Base-by-base conservation (phyloP, 2,329 filamentous ascomycete species). In the Ophiobolus disseminans region DNA sequence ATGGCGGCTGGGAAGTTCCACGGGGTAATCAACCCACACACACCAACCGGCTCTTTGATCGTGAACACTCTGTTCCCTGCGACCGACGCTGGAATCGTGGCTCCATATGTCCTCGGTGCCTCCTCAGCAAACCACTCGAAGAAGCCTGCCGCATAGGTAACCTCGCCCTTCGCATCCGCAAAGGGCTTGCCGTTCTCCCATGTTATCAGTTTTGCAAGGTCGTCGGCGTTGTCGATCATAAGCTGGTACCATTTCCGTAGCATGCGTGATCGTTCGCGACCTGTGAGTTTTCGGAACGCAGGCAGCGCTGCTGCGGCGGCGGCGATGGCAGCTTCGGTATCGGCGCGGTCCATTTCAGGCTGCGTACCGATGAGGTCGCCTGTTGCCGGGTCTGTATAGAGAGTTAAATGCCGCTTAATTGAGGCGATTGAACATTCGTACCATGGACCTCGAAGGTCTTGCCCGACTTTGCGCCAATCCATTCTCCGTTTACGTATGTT, bases 111-210 rank as follows among this genome's bases (percentile, higher is more conserved):
- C 40, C 73, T 63, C 3, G 72, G 69, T 13, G 72, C 73, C 50
- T 75, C 72, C 51, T 75, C 73, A 5, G 64, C 55, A 48, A 75
- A 75, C 73, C 73, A 75, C 54, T 75, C 72, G 32, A 73, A 73
- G 62, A 75, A 75, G 46, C 68, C 67, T 7, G 72, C 72, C 0
- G 72, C 73, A 41, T 74, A 75, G 21, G 62, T 60, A 26, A 74
- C 72, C 56, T 75, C 72, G 17, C 73, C 72, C 51, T 72, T 73
- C 14, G 73, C 73, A 46, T 75, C 73, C 9, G 88, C 84, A 21
- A 89, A 67, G 1, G 91, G 89, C 78, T 96, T 96, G 57, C 91
- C 91, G 60, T 95, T 95, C 78, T 96, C 91, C 86, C 88, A 90
- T 30, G 90, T 94, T 65, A 96, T 91, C 53, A 96, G 80, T 52